Percentiles rank a stretch among this genome's conserved stretches.
Conservation (phyloP, 1,284 basidiomycete genomes). For the Ceratobasidium theobromae region DNA sequence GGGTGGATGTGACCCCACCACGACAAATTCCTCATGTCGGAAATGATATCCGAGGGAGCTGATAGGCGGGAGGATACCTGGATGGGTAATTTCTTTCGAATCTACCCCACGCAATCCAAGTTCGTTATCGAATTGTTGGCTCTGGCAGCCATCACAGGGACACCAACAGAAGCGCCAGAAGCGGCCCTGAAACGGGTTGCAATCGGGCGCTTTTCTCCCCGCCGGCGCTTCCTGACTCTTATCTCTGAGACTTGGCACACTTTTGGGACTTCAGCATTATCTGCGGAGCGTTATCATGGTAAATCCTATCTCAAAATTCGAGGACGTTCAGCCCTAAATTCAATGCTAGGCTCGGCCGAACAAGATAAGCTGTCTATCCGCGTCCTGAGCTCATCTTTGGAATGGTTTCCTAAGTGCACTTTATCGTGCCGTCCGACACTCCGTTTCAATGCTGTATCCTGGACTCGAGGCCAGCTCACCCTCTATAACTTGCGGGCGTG, state of each 20-base stretch:
- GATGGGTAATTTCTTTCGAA: background rate
- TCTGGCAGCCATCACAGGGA: background rate
- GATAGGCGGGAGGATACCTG: background rate
- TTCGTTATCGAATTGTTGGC: no score
- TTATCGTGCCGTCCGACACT: background rate
- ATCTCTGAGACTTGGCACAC: background rate
- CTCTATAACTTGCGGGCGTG: background rate
- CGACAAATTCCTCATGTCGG: background rate
- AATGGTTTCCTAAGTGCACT: background rate
- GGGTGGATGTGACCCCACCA: no score
- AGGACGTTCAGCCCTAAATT: background rate
- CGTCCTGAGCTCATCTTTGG: background rate
- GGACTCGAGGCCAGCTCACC: background rate
- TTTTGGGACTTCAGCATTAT: background rate
- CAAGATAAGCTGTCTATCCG: background rate
- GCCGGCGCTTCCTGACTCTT: slow-evolving; percentile 5
- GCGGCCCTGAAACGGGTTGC: background rate
- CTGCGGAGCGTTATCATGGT: background rate
- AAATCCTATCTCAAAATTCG: no score
- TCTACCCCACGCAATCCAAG: background rate
- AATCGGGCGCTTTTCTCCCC: background rate
- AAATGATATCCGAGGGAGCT: background rate
- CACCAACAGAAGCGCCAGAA: background rate
- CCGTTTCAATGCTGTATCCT: background rate
- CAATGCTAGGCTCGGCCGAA: slow-evolving; percentile 1